Evolutionary conservation across 192 early-diverging fungal species (phyloP).

Genomic region (Coemansia biformis): DNA sequence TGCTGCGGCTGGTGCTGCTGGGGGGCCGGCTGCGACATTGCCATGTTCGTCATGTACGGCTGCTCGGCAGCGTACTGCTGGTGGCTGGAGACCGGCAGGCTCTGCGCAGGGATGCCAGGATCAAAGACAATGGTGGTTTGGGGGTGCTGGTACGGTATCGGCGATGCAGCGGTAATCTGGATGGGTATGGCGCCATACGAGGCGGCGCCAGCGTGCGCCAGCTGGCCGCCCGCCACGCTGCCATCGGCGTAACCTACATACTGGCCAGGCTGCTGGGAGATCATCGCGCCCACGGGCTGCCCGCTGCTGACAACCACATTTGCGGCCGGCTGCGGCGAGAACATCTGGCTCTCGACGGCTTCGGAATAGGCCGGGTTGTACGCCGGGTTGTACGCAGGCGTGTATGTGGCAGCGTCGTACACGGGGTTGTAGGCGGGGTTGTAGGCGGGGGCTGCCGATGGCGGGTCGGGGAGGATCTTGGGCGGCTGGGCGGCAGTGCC

Average conservation of each 20-base stretch:
- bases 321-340: slow-evolving; percentile 6
- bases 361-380: slow-evolving; percentile 24
- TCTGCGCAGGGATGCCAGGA: slow-evolving; percentile 1
- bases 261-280: slow-evolving; percentile 7
- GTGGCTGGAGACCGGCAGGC: neutral
- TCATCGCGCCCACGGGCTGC: slow-evolving; percentile 8
- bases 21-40: slow-evolving; percentile 14
- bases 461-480: slow-evolving; percentile 18
- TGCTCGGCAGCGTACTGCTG: slow-evolving; percentile 12
- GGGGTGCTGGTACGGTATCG: slow-evolving; percentile 2
- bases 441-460: slow-evolving; percentile 7
- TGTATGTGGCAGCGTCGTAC: slow-evolving; percentile 13
- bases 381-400: slow-evolving; percentile 17
- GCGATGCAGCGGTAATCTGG: slow-evolving; percentile 5
- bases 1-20: neutral
- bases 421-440: slow-evolving; percentile 30
- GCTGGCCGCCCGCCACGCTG: slow-evolving; percentile 2
- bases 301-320: neutral
- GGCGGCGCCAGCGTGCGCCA: neutral
- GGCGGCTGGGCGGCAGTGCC: slow-evolving; percentile 13
- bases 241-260: slow-evolving; percentile 1
- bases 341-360: slow-evolving; percentile 5
- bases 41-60: slow-evolving; percentile 10
- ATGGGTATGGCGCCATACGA: slow-evolving; percentile 5
- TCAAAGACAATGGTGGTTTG: neutral